Evolutionary conservation across 2,329 filamentous ascomycete genomes (phyloP), one percentile per base, ranked within the genome.

Genomic region (Penicillium sp.): DNA sequence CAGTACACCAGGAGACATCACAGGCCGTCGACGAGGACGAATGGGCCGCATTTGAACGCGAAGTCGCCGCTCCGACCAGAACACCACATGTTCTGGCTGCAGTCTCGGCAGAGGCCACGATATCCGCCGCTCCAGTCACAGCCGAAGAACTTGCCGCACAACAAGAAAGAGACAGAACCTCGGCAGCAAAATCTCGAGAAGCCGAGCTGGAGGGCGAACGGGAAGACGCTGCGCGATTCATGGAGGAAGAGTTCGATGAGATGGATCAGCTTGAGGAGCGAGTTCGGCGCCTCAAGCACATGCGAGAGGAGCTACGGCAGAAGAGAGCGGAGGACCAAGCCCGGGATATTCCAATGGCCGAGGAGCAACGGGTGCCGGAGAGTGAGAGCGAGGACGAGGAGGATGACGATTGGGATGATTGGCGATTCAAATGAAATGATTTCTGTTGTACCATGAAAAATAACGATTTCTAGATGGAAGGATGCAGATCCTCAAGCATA

Each of bases 21-120:
- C 64, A 71, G 50, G 34, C 55, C 4, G 77, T 91, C 8, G 87
- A 93, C 71, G 91, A 96, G 70, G 86, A 88, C 55, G 90, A 95
- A 75, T 95, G 90, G 90, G 89, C 90, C 1, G 90, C 91, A 8
- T 96, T 96, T 71, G 89, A 96, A 73, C 90, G 90, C 2, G 91
- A 96, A 55, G 87, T 96, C 57, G 89, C 87, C 7, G 78, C 73
- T 42, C 74, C 77, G 52, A 75, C 76, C 8, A 74, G 74, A 57
- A 62, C 63, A 45, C 69, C 67, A 15, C 69, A 75, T 45, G 63
- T 68, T 22, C 70, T 71, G 22, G 68, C 72, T 41, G 72, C 73
- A 4, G 57, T 76, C 53, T 61, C 71, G 5, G 69, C 75, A 1
- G 68, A 84, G 59, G 87, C 85, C 6, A 85, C 87, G 2, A 91